Conservation (phyloP, 129 eudicot species). For the Solidago caesia region DNA sequence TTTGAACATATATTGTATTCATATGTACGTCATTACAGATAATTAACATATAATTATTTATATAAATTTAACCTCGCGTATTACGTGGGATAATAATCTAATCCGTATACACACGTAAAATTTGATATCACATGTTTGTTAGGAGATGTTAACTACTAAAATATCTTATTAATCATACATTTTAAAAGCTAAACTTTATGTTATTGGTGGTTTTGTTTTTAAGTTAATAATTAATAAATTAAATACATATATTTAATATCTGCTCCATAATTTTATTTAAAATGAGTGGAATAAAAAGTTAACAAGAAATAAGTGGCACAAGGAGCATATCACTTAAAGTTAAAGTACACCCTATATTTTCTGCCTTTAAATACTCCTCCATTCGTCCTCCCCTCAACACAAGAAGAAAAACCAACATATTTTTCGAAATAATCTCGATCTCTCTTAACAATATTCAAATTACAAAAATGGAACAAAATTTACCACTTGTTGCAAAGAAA, state of each 20-base stretch:
- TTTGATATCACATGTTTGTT: too few species aligned
- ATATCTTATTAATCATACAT: too few species aligned
- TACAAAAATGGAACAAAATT: conserved; percentile 59
- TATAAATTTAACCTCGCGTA: too few species aligned
- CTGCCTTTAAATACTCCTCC: conserved; percentile 43
- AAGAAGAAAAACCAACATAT: conserved; percentile 6
- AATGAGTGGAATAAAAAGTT: conserved; percentile 15
- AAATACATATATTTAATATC: not conserved
- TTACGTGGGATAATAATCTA: too few species aligned
- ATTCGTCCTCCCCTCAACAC: conserved; percentile 3
- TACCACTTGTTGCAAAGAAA: conserved; percentile 51
- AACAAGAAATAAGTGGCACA: not conserved
- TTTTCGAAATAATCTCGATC: not conserved
- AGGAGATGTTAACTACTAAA: too few species aligned
- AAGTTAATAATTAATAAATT: not conserved
- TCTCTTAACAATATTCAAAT: not conserved
- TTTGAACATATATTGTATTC: too few species aligned
- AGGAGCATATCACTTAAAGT: conserved; percentile 29
- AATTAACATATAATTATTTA: too few species aligned
- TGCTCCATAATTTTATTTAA: not conserved
- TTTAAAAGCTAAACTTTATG: not conserved
- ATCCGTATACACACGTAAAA: too few species aligned
- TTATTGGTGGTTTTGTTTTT: not conserved
- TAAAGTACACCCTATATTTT: conserved; percentile 1
- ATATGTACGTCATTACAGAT: too few species aligned